Evolutionary conservation across 2,329 filamentous ascomycete species (phyloP).

Genomic region (Aureobasidium sp.): DNA sequence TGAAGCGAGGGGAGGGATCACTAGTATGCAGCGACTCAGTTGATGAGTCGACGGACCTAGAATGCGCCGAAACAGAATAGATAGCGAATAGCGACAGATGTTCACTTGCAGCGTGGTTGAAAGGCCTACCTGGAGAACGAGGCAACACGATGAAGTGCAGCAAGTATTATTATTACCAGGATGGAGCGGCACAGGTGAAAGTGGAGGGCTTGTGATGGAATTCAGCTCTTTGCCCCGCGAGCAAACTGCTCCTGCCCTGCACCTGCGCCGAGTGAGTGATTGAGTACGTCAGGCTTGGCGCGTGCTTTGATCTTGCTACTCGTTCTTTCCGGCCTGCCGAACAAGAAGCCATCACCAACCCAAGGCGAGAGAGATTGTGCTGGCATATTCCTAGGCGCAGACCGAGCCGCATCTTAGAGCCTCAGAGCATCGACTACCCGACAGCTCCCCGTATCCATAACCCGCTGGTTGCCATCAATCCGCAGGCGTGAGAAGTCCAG

Average conservation of each 20-base stretch:
- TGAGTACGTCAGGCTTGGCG: slow-evolving; percentile 1
- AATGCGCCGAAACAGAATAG: not conserved
- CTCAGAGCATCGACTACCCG: not conserved
- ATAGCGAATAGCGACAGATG: not conserved
- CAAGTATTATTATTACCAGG: not conserved
- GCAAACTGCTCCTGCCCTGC: not conserved
- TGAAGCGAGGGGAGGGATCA: not conserved
- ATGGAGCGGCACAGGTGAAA: not conserved
- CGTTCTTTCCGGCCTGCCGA: slow-evolving; percentile 14
- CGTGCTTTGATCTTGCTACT: slow-evolving; percentile 12
- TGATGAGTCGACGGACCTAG: not conserved
- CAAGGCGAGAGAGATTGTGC: slow-evolving; percentile 10
- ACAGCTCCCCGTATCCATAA: not conserved
- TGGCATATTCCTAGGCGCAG: slow-evolving; percentile 3
- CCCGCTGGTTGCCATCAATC: not conserved
- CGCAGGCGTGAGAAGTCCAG: not conserved
- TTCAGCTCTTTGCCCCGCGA: not conserved
- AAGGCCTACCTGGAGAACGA: not conserved
- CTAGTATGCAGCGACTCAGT: not conserved
- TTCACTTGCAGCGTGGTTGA: not conserved
- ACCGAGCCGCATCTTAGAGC: not conserved
- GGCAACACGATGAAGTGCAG: not conserved
- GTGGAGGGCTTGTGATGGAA: not conserved
- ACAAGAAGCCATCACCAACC: slow-evolving; percentile 4
- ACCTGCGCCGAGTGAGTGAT: not conserved